Evolutionary conservation across 164 flowering plant genomes (phyloP).

Genomic region (Annona squamosa): DNA sequence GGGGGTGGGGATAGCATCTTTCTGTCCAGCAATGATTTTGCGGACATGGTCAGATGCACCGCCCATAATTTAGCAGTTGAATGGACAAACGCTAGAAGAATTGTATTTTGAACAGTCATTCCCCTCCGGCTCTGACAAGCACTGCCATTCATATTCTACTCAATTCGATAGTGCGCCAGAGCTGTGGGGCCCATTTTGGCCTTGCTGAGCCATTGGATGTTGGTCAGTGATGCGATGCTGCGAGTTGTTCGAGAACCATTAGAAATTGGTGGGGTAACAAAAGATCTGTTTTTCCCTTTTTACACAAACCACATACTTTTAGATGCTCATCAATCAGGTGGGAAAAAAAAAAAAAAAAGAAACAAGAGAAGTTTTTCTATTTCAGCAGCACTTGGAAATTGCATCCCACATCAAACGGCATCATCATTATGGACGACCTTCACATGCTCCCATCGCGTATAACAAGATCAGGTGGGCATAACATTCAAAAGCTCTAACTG

Average conservation of each 20-base stretch:
- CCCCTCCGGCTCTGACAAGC: neutral
- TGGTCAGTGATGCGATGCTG: neutral
- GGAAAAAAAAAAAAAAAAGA: neutral
- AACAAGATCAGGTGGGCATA: constrained; percentile 12
- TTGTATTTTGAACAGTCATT: neutral
- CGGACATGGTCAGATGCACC: neutral
- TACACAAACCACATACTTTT: constrained; percentile 5
- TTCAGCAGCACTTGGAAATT: neutral
- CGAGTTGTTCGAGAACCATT: constrained; percentile 4
- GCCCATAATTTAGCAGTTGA: neutral
- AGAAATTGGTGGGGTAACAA: constrained; percentile 1
- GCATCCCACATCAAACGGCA: constrained; percentile 6
- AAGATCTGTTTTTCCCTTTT: neutral
- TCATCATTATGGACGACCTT: constrained; percentile 18
- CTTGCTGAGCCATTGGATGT: neutral
- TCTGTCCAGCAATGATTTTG: neutral
- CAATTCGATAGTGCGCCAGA: constrained; percentile 5
- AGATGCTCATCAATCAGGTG: neutral
- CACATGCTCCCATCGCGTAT: constrained; percentile 10
- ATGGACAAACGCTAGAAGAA: neutral
- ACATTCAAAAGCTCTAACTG: neutral
- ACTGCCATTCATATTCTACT: neutral
- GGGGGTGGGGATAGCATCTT: too few relatives aligned
- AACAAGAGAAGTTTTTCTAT: neutral
- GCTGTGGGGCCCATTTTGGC: too few relatives aligned